phyloP scores from a whole-genome alignment of 192 early-diverging fungal genomes.

The Phlyctochytrium arcticum region DNA sequence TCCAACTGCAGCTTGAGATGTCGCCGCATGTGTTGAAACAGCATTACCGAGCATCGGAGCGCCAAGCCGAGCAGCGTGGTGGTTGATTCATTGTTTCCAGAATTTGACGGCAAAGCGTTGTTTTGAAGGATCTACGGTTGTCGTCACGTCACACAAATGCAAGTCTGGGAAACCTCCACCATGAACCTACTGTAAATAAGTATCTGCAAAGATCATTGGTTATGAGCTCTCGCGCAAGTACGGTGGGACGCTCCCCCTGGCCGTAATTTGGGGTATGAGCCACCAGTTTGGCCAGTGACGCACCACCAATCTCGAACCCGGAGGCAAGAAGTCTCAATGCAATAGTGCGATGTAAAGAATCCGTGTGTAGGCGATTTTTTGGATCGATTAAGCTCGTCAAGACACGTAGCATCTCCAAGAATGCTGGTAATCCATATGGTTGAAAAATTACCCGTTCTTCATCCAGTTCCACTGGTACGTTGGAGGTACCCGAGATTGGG shows the following conservation, averaged over 20 bases:
- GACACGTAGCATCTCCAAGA: constrained; percentile 85
- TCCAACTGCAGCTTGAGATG: constrained; percentile 77
- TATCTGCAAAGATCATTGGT: constrained; percentile 81
- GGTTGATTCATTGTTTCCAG: constrained; percentile 32
- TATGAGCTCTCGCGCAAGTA: constrained; percentile 54
- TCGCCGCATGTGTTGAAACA: constrained; percentile 65
- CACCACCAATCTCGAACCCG: constrained; percentile 82
- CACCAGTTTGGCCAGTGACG: constrained; percentile 62
- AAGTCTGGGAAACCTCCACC: too few relatives aligned
- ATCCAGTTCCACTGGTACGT: too few relatives aligned
- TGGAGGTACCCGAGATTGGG: too few relatives aligned
- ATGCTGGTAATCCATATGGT: constrained; percentile 80
- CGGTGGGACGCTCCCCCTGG: constrained; percentile 34
- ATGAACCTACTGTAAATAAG: constrained; percentile 72
- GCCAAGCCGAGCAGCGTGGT: constrained; percentile 54
- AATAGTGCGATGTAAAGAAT: constrained; percentile 84
- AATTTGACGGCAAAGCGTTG: constrained; percentile 42
- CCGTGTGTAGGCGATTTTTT: constrained; percentile 85
- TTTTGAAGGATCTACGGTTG: constrained; percentile 51
- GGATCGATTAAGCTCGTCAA: constrained; percentile 88
- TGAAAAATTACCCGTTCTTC: too few relatives aligned
- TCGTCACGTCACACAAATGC: too few relatives aligned
- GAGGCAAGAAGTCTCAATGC: constrained; percentile 83
- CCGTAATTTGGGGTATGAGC: constrained; percentile 17
- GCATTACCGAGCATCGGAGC: constrained; percentile 59